These are phyloP conservation scores for Lactifluus volemus DNA, from an alignment of 768 basidiomycete species.

Conservation along the genomic window DNA sequence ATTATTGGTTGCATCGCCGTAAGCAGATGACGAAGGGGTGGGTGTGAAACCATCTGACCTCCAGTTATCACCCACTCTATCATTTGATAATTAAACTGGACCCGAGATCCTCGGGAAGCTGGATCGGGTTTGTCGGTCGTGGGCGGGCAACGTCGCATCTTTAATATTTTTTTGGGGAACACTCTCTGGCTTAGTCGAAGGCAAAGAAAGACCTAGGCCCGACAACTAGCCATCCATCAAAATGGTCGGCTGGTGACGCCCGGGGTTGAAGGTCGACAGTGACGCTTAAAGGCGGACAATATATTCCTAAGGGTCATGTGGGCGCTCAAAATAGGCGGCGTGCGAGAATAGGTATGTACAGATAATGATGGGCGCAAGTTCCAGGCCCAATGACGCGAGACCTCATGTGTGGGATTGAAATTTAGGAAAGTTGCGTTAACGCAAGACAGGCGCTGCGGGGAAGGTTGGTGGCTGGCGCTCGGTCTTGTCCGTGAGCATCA, in stretches of 20 bases:
- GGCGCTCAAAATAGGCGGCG: constrained; percentile 5
- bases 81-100: not conserved
- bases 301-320: constrained; percentile 10
- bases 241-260: no score
- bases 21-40: not conserved
- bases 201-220: not conserved
- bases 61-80: not conserved
- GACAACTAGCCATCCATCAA: not conserved
- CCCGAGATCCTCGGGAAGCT: constrained; percentile 12
- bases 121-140: not conserved
- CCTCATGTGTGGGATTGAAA: not conserved
- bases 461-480: constrained; percentile 9
- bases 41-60: constrained; percentile 1
- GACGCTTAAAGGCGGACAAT: not conserved
- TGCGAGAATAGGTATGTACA: constrained; percentile 1
- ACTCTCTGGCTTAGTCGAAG: not conserved
- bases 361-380: constrained; percentile 12
- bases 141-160: not conserved
- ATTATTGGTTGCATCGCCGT: not conserved
- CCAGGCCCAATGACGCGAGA: constrained; percentile 12
- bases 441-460: constrained; percentile 12
- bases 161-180: not conserved
- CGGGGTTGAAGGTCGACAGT: not conserved
- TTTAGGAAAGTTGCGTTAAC: not conserved
- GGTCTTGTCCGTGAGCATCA: not conserved